These are phyloP conservation scores for Trichocomaceae sp. DNA, from an alignment of 2,329 filamentous ascomycete species.

Conservation along the genomic window DNA sequence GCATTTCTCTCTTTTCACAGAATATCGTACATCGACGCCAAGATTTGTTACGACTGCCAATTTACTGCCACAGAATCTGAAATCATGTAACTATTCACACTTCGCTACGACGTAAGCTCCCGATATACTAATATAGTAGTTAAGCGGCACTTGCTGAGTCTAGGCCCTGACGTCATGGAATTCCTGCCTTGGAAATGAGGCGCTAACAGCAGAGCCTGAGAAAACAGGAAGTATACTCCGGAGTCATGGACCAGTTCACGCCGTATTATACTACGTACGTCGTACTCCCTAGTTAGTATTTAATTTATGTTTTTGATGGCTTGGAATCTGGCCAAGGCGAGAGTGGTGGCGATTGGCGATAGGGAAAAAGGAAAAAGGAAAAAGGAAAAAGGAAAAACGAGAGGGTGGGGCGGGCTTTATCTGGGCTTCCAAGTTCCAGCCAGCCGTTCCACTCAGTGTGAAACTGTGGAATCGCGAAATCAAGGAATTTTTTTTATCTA, in stretches of 20 bases:
- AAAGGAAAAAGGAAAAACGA: too few species aligned
- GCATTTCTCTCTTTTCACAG: neutral
- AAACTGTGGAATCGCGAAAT: neutral
- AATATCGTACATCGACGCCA: neutral
- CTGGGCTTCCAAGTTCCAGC: too few species aligned
- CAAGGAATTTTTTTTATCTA: neutral
- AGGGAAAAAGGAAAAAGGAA: neutral
- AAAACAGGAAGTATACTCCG: too few species aligned
- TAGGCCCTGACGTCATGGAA: slow-evolving; percentile 10
- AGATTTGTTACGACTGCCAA: neutral
- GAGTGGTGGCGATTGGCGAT: neutral
- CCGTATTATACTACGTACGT: too few species aligned
- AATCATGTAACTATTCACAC: slow-evolving; percentile 1
- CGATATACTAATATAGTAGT: too few species aligned
- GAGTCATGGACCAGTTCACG: too few species aligned
- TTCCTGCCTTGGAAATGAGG: slow-evolving; percentile 11
- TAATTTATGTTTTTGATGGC: too few species aligned
- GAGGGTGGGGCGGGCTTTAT: neutral
- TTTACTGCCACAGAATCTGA: neutral
- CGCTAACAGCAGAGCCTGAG: slow-evolving; percentile 7
- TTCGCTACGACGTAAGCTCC: neutral
- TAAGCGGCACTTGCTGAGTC: too few species aligned
- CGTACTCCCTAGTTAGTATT: too few species aligned
- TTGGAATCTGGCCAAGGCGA: too few species aligned
- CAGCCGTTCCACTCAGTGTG: neutral